phyloP scores from a whole-genome alignment of 345 rosid genomes.

The Laguncularia racemosa region DNA sequence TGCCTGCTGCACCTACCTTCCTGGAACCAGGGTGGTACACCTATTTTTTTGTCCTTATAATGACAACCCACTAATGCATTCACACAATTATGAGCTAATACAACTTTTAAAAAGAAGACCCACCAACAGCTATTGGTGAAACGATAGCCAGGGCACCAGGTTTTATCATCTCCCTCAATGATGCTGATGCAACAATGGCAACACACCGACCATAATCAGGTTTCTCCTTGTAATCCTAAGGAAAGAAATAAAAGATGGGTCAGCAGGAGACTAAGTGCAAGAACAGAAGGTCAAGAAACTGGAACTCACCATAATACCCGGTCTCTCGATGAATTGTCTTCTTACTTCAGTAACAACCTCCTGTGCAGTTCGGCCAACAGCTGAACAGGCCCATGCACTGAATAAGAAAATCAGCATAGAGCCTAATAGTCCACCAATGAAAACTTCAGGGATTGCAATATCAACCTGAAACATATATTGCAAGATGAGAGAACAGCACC shows the following conservation, averaged over 20 bases:
- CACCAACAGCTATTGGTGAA: constrained; percentile 82
- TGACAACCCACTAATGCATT: not conserved
- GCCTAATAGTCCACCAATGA: constrained; percentile 90
- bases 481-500: not conserved
- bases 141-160: constrained; percentile 94
- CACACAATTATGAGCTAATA: not conserved
- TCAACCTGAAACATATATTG: constrained; percentile 58
- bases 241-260: constrained; percentile 6
- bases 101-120: constrained; percentile 10
- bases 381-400: constrained; percentile 96
- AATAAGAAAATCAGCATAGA: constrained; percentile 94
- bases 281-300: constrained; percentile 1
- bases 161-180: constrained; percentile 94
- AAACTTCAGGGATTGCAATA: constrained; percentile 95
- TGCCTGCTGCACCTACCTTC: too few relatives aligned
- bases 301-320: constrained; percentile 91
- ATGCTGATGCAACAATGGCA: constrained; percentile 93
- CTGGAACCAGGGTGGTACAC: too few relatives aligned
- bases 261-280: constrained; percentile 1
- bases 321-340: constrained; percentile 96
- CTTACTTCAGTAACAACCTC: constrained; percentile 99
- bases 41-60: not conserved
- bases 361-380: constrained; percentile 98
- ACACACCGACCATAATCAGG: constrained; percentile 99
- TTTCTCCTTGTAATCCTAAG: constrained; percentile 89